These are phyloP conservation scores for Candida sp. DNA, from an alignment of 1,139 yeast species.

Conservation along the genomic window DNA sequence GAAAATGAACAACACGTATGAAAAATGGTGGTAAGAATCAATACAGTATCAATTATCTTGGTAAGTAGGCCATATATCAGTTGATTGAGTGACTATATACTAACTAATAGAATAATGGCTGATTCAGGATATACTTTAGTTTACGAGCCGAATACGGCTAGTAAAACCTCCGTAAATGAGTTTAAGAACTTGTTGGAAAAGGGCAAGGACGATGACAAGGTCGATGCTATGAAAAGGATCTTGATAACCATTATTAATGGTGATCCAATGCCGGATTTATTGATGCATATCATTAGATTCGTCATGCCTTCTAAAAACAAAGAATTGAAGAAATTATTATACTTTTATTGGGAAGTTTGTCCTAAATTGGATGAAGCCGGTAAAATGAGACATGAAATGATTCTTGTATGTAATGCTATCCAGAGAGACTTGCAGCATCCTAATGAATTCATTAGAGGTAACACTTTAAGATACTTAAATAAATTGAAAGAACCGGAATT, in stretches of 20 bases:
- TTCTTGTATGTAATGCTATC: constrained; percentile 95
- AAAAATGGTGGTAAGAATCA: neutral
- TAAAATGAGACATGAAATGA: constrained; percentile 96
- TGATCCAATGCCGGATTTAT: constrained; percentile 88
- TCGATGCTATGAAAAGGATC: constrained; percentile 87
- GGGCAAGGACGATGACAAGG: constrained; percentile 84
- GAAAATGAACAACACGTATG: constrained; percentile 3
- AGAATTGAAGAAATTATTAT: constrained; percentile 85
- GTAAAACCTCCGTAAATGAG: constrained; percentile 71
- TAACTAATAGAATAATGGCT: constrained; percentile 24
- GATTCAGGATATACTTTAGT: constrained; percentile 69
- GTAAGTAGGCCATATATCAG: neutral
- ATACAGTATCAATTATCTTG: neutral
- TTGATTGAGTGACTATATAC: neutral
- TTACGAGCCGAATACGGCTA: constrained; percentile 70
- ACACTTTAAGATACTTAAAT: constrained; percentile 86
- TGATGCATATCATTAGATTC: constrained; percentile 96
- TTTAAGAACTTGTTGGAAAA: constrained; percentile 80
- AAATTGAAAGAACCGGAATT: constrained; percentile 92
- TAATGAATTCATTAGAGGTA: constrained; percentile 94
- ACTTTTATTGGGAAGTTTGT: constrained; percentile 98
- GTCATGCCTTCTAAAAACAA: constrained; percentile 96
- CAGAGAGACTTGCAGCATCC: constrained; percentile 98
- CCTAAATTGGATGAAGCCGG: constrained; percentile 89
- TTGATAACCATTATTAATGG: constrained; percentile 88